Evolutionary conservation across 768 basidiomycete species (phyloP).

Genomic region (Suillus spraguei): DNA sequence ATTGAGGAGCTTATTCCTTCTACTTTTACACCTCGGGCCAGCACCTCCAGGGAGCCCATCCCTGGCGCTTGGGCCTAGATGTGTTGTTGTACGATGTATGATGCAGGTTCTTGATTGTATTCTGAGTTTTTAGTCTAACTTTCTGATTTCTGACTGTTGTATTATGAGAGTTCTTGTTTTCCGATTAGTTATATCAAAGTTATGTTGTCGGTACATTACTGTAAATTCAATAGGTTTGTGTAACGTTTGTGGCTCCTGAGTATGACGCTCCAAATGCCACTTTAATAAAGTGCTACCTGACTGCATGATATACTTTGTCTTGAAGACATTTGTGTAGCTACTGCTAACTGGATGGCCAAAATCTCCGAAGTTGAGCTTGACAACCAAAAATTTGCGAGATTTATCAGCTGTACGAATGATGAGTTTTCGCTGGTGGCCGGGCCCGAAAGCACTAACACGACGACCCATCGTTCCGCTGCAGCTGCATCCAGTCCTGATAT

Average conservation of each 20-base stretch:
- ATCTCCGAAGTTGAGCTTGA: no score
- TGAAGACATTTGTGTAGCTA: no score
- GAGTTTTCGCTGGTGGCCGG: no score
- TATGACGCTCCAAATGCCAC: no score
- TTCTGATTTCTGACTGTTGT: constrained; percentile 8
- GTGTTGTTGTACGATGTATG: neutral
- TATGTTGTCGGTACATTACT: neutral
- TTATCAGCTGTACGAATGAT: no score
- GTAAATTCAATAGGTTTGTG: neutral
- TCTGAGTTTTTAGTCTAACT: neutral
- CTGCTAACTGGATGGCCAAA: no score
- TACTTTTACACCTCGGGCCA: constrained; percentile 39
- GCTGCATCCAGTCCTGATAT: no score
- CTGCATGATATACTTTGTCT: no score
- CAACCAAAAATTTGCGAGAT: no score
- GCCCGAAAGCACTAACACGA: no score
- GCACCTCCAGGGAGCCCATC: constrained; percentile 34
- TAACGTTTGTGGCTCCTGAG: neutral
- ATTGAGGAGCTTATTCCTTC: constrained; percentile 58
- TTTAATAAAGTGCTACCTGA: no score
- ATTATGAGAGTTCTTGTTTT: constrained; percentile 2
- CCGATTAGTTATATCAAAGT: constrained; percentile 5
- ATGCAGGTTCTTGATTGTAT: neutral
- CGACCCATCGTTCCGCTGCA: no score
- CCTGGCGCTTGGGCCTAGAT: constrained; percentile 50